Base-by-base conservation (phyloP, 148 eudicot species). In the Rhododendron vialii region DNA sequence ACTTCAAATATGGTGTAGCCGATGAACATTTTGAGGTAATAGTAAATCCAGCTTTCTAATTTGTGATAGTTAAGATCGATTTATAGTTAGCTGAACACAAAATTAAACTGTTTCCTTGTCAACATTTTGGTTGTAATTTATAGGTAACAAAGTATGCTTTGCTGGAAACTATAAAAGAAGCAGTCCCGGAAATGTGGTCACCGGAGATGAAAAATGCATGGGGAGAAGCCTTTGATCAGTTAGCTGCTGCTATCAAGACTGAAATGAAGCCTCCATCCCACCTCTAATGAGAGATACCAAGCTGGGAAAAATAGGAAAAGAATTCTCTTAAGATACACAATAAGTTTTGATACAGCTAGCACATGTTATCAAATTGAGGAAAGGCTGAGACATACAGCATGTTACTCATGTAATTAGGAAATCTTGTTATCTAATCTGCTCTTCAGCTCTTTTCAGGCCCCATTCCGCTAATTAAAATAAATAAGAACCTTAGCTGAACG, bases 21-120 rank as follows among this genome's bases (percentile, higher is more conserved):
- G 94, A 95, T 84, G 98, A 96, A 89, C 98, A 96, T 89, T 96
- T 93, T 87, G 98, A 96, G 98, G 98, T 96, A 86, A 55, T 59
- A 18, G 4, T 17, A 51, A 71, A 71, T 41, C 76, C 51, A 77
- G 57, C 28, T 15, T 63, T 47, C 47, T 50, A 0, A 12, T 59
- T 36, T 15, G 51, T 11, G 69, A 63, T 15, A 24, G 15, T 71
- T 71, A 30, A 28, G 0, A 14, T 71, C 76, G 20, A 71, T 14
- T 13, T 30, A 14, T 5, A 30, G 20, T 71, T 30, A 5, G 76
- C 18, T 13, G 38, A 71, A 71, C 13, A n/a, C 9, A 13, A 38
- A 28, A 4, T 4, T 6, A 0, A 4, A 4, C 8, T 15, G 38
- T 33, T 14, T 9, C 4, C 26, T 59, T 59, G 43, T 77, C 24